Evolutionary conservation across 208 protist genomes (phyloP), one percentile per base, ranked within the genome.

Genomic region (Leishmania tarentolae): DNA sequence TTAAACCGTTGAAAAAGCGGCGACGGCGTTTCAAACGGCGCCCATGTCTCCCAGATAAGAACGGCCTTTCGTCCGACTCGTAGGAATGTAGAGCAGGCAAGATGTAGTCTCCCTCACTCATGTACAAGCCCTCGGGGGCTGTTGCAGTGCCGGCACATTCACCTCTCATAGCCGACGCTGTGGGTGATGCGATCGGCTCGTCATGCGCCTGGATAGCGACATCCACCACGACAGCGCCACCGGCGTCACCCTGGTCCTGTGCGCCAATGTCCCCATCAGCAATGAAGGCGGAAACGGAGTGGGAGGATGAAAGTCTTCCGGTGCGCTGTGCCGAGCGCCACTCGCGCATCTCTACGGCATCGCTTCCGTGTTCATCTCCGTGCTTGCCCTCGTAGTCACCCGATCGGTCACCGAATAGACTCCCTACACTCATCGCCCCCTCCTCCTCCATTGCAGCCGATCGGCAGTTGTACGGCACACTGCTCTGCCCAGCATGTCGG

Each of bases 321-420:
- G 74, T 71, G 13, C 78, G 82, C 19, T 80, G 78, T 3, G 63
- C 63, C 21, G 78, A 71, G n/a, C 65, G 77, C 78, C 74, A 82
- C 73, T 82, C 53, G 72, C 75, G 82, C 65, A 78, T 68, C 52
- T 87, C 80, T 28, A 80, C 80, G 8, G 74, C 77, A 15, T 66
- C 46, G 24, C 21, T 52, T 19, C 40, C 40, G 52, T 40, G 2
- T 24, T 61, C 65, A 13, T 47, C 56, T 4, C 57, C 72, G 40
- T 57, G 42, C 56, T n/a, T 35, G 35, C 24, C 57, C 7, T 76
- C 66, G 8, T 44, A 42, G 50, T 35, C 13, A 6, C 11, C 69
- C 44, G 3, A 21, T 28, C 7, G 21, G 24, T 2, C 19, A 21
- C 9, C 53, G 3, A 31, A 77, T 72, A 17, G 59, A 56, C 47